Conservation (phyloP, 2,329 filamentous ascomycete genomes). For the Karstenula rhodostoma region DNA sequence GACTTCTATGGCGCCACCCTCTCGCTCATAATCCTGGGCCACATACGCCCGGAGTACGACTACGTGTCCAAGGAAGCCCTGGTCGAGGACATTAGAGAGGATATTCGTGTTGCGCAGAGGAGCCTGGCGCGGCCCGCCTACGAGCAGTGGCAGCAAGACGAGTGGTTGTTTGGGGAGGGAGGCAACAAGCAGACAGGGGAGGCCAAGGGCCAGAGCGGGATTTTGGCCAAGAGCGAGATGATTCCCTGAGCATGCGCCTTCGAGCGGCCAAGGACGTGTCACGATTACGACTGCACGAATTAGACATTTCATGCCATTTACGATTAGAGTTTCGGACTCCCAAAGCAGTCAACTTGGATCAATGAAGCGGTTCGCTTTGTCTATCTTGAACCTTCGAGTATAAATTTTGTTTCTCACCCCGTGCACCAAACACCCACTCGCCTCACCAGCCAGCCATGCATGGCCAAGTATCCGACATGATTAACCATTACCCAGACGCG, state of each 20-base stretch:
- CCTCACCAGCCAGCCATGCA: background rate
- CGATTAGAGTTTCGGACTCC: background rate
- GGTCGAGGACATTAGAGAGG: conserved; percentile 85
- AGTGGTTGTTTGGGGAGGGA: conserved; percentile 45
- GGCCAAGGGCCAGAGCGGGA: conserved; percentile 18
- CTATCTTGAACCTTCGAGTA: background rate
- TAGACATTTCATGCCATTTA: conserved; percentile 1
- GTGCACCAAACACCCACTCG: conserved; percentile 1
- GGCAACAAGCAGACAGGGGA: conserved; percentile 18
- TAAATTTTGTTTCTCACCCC: background rate
- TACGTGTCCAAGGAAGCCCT: conserved; percentile 85
- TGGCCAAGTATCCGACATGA: background rate
- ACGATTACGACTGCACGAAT: conserved; percentile 10
- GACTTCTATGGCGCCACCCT: conserved; percentile 90
- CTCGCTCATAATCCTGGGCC: conserved; percentile 82
- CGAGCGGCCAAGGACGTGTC: background rate
- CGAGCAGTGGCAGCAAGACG: conserved; percentile 58
- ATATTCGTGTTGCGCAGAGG: conserved; percentile 81
- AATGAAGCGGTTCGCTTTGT: background rate
- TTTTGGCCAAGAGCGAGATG: conserved; percentile 8
- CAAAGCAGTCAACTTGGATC: background rate
- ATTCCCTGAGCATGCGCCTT: background rate
- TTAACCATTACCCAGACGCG: conserved; percentile 17
- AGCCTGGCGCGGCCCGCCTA: conserved; percentile 76
- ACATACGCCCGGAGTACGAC: conserved; percentile 87